Base-by-base conservation (phyloP, 441 rosid genomes). In the Brassica balearica region DNA sequence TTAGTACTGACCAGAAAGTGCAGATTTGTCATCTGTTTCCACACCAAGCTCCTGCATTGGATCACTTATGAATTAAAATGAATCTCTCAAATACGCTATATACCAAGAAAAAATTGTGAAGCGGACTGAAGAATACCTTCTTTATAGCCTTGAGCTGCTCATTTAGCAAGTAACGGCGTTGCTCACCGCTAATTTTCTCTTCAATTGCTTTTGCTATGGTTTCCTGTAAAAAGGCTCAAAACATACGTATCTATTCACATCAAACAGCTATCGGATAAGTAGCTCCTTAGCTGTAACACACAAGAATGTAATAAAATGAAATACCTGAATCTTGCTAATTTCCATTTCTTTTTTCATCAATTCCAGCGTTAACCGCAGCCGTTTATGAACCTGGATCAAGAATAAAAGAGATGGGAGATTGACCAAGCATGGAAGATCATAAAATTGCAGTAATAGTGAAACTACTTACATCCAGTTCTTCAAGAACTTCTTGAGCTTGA, bases 101-200 rank as follows among this genome's bases (percentile, higher is more conserved):
- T 69, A 79, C 23, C 65, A 75, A 29, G 34, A 29, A 29, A 29
- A 29, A 29, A 29, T 29, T 29, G 34, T 29, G 34, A 29, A 29
- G 34, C 34, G 34, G 34, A 29, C 7, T 1, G 6, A 58, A 41
- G 58, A 34, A 48, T 82, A 94, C 99, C 99, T 94, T 96, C 82
- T 96, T 96, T 84, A 96, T 94, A 56, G 98, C 99, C 89, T 96
- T 96, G 73, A 96, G 97, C 82, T 96, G 99, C 82, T 96, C 99
- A 81, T 92, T 91, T 87, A 96, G 86, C 86, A 96, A 90, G 82
- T 94, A 96, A 8, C 99, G 98, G 0, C 99, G 93, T 80, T 96
- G 99, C 89, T 96, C 99, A 46, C 96, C 97, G 62, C 98, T 96
- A 76, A 96, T 89, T 85, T 96, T 96, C 82, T 96, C 99, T 84